These are phyloP conservation scores for Rhizopogon sp. DNA, from an alignment of 768 basidiomycete genomes.

Conservation along the genomic window DNA sequence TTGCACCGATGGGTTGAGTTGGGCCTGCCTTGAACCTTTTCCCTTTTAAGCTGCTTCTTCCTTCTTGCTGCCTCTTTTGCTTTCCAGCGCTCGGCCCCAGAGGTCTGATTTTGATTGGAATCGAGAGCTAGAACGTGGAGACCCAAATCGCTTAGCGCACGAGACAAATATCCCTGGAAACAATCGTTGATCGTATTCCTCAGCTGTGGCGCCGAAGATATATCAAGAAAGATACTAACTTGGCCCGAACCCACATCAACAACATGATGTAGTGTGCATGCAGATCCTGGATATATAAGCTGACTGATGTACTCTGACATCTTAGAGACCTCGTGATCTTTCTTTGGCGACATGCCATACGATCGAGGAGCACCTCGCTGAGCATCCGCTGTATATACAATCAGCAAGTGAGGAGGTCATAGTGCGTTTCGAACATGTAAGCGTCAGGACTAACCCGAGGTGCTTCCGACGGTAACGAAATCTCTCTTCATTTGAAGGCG, in stretches of 20 bases:
- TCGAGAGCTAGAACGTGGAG: slow-evolving; percentile 65
- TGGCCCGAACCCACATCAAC: slow-evolving; percentile 78
- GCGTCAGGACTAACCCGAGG: slow-evolving; percentile 7
- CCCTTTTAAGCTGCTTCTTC: slow-evolving; percentile 8
- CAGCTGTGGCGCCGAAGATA: not conserved
- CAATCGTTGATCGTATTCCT: not conserved
- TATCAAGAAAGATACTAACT: slow-evolving; percentile 26
- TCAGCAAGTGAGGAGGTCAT: not conserved
- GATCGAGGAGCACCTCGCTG: slow-evolving; percentile 3
- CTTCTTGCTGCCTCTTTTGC: slow-evolving; percentile 15
- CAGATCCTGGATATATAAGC: slow-evolving; percentile 25
- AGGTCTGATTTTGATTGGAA: slow-evolving; percentile 50
- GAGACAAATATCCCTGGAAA: slow-evolving; percentile 58
- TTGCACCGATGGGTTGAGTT: not conserved
- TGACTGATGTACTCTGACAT: slow-evolving; percentile 53
- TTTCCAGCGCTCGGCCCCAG: slow-evolving; percentile 49
- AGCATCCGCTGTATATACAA: slow-evolving; percentile 4
- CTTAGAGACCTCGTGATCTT: slow-evolving; percentile 62
- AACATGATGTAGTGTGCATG: slow-evolving; percentile 32
- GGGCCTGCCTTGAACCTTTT: not conserved
- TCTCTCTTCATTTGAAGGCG: slow-evolving; percentile 22
- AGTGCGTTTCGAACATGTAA: not conserved
- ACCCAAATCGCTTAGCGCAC: slow-evolving; percentile 32
- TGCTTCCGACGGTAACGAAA: slow-evolving; percentile 3
- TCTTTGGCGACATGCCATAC: slow-evolving; percentile 71